Evolutionary conservation across 805 yeast species (phyloP).

Genomic region (Saccharomycopsis sp.): DNA sequence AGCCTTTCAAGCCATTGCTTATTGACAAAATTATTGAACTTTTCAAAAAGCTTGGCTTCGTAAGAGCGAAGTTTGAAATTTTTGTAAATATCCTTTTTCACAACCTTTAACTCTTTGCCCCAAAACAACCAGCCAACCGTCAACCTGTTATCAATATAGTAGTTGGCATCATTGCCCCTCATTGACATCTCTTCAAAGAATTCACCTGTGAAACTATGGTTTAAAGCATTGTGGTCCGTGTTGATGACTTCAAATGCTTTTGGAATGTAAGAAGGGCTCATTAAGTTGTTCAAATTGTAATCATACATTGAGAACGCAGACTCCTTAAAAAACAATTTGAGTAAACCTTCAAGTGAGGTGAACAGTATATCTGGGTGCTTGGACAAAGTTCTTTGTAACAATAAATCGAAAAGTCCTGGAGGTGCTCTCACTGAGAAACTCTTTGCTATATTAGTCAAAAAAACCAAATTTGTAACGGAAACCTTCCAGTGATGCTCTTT

Average conservation of each 20-base stretch:
- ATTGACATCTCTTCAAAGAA: constrained; percentile 48
- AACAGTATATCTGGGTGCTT: constrained; percentile 63
- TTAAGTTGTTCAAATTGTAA: constrained; percentile 39
- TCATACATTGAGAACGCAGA: no score
- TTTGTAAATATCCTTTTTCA: constrained; percentile 28
- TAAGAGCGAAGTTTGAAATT: constrained; percentile 28
- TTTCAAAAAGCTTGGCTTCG: constrained; percentile 36
- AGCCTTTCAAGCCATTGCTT: constrained; percentile 51
- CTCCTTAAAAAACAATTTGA: constrained; percentile 41
- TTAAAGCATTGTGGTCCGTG: constrained; percentile 29
- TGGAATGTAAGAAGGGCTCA: constrained; percentile 30
- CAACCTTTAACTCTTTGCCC: constrained; percentile 47
- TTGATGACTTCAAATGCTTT: constrained; percentile 35
- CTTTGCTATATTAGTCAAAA: constrained; percentile 32
- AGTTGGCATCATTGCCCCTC: constrained; percentile 34
- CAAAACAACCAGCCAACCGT: constrained; percentile 68
- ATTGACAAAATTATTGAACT: constrained; percentile 38
- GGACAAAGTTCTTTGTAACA: constrained; percentile 41
- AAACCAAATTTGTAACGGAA: constrained; percentile 37
- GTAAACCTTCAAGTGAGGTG: constrained; percentile 50
- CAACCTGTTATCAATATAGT: constrained; percentile 48
- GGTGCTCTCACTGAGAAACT: constrained; percentile 37
- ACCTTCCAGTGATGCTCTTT: constrained; percentile 48
- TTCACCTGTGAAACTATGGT: constrained; percentile 28
- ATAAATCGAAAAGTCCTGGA: constrained; percentile 32